Evolutionary conservation across 257 asterid genomes (phyloP).

Genomic region (Scutellaria galericulata): DNA sequence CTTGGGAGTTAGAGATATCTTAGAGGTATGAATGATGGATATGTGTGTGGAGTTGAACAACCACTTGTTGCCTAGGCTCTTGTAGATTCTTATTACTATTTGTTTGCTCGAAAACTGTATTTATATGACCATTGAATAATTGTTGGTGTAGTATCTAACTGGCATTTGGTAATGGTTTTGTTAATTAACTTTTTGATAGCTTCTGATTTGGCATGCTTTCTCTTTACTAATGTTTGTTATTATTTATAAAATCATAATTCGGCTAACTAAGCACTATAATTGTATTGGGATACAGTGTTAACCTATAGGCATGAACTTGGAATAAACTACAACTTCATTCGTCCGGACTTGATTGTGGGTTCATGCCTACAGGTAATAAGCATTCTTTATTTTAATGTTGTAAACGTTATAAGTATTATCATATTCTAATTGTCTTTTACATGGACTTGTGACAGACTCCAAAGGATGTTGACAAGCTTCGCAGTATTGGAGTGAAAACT

Average conservation of each 20-base stretch:
- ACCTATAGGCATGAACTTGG: constrained; percentile 95
- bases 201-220: neutral
- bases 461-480: constrained; percentile 94
- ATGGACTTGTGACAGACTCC: constrained; percentile 65
- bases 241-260: constrained; percentile 1
- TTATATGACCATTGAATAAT: neutral
- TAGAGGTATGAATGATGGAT: neutral
- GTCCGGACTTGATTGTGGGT: constrained; percentile 91
- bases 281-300: constrained; percentile 55
- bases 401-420: neutral
- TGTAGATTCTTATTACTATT: constrained; percentile 18
- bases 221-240: neutral
- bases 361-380: constrained; percentile 86
- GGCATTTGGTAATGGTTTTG: neutral
- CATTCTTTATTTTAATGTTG: constrained; percentile 19
- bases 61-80: neutral
- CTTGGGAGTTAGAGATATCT: neutral
- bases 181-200: neutral
- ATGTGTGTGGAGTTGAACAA: neutral
- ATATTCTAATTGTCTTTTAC: constrained; percentile 22
- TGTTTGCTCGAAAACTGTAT: neutral
- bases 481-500: constrained; percentile 85
- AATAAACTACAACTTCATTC: constrained; percentile 90
- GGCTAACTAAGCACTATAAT: constrained; percentile 22
- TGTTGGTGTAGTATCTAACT: constrained; percentile 13